phyloP scores from a whole-genome alignment of 1,284 basidiomycete species.

The Boletus mariae region DNA sequence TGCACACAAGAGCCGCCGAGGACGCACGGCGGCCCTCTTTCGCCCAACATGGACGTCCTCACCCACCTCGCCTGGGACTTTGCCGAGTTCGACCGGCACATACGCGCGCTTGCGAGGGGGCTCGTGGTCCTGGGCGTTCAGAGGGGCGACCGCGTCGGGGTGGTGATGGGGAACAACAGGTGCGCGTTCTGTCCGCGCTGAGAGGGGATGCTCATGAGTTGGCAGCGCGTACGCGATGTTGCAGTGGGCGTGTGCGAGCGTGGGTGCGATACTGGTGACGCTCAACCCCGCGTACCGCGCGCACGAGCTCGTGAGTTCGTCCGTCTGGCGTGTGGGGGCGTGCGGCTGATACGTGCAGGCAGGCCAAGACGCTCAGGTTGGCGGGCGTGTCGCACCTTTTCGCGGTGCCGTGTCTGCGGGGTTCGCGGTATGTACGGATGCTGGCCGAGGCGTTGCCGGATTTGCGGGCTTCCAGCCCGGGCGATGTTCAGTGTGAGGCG shows the following conservation, averaged over 20 bases:
- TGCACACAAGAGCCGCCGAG: conserved; percentile 57
- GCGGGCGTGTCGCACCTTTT: conserved; percentile 71
- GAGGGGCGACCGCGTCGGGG: conserved; percentile 76
- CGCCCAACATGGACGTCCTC: conserved; percentile 43
- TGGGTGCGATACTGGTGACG: conserved; percentile 79
- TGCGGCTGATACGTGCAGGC: neutral
- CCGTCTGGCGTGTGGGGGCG: neutral
- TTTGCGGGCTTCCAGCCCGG: conserved; percentile 47
- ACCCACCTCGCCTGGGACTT: conserved; percentile 74
- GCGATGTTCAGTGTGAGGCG: conserved; percentile 55
- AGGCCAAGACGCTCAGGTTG: conserved; percentile 63
- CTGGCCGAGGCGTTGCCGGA: conserved; percentile 59
- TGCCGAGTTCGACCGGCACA: conserved; percentile 63
- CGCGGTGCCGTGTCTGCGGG: conserved; percentile 66
- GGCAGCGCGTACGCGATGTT: conserved; percentile 71
- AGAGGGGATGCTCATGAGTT: neutral
- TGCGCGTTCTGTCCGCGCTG: conserved; percentile 24
- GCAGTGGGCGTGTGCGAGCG: conserved; percentile 79
- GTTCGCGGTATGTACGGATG: conserved; percentile 58
- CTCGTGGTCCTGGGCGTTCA: conserved; percentile 66
- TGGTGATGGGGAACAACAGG: conserved; percentile 84
- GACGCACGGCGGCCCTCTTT: conserved; percentile 57
- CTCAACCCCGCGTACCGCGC: conserved; percentile 79
- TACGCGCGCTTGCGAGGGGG: conserved; percentile 67
- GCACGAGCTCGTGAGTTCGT: conserved; percentile 58